Conservation (phyloP, 2,329 filamentous ascomycete species). For the Fusarium vanettenii region DNA sequence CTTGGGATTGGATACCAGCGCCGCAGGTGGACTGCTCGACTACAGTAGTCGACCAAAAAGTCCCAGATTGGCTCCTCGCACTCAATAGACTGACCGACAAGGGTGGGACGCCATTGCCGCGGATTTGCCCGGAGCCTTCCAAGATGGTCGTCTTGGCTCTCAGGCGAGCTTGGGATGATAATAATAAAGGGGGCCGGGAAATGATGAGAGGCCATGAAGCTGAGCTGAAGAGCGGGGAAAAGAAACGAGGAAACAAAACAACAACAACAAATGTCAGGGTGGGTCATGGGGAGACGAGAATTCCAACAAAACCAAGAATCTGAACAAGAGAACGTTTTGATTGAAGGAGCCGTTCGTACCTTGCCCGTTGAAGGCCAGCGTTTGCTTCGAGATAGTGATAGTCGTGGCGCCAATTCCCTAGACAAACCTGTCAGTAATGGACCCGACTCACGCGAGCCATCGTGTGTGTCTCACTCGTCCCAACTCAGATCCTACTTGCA, state of each 20-base stretch:
- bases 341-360: constrained; percentile 11
- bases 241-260: constrained; percentile 2
- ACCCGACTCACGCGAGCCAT: constrained; percentile 27
- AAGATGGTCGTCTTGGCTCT: constrained; percentile 11
- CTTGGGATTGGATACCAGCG: background rate
- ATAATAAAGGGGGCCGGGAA: constrained; percentile 5
- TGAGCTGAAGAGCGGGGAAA: constrained; percentile 12
- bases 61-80: constrained; percentile 15
- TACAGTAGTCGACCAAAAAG: background rate
- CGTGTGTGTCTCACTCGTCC: constrained; percentile 34
- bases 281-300: background rate
- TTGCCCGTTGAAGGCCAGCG: background rate
- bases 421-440: constrained; percentile 27
- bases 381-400: background rate
- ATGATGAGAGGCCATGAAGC: constrained; percentile 16
- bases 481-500: constrained; percentile 26
- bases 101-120: constrained; percentile 34
- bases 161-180: background rate
- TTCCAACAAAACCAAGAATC: background rate
- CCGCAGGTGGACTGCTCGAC: background rate
- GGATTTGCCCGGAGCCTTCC: constrained; percentile 19
- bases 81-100: constrained; percentile 14
- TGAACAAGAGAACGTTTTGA: background rate
- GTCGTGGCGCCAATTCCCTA: constrained; percentile 18
- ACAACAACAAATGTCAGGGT: background rate